Percentiles rank a stretch among this genome's conserved stretches.
phyloP scores from a whole-genome alignment of 345 rosid species.

The Euphorbia pulcherrima region DNA sequence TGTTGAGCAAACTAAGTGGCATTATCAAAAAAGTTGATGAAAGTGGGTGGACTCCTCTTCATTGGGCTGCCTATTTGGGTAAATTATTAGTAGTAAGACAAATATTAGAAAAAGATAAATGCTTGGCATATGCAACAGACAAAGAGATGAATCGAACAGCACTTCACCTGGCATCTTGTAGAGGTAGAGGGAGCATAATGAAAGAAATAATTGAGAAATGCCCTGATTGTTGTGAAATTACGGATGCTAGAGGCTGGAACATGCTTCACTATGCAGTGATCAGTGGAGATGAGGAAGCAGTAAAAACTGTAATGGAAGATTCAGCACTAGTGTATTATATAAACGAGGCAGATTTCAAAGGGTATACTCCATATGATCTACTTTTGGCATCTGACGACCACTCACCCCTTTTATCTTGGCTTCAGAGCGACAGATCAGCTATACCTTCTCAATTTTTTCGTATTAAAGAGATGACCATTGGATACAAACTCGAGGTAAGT shows the following conservation, averaged over 20 bases:
- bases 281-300: neutral
- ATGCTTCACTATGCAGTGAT: constrained; percentile 17
- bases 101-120: neutral
- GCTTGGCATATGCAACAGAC: neutral
- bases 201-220: neutral
- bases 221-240: constrained; percentile 16
- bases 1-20: neutral
- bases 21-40: neutral
- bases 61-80: constrained; percentile 18
- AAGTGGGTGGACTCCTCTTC: constrained; percentile 16
- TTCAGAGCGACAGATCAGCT: neutral
- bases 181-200: neutral
- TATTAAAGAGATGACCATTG: neutral
- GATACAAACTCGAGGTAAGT: neutral
- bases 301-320: neutral
- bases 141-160: neutral
- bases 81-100: neutral
- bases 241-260: constrained; percentile 10
- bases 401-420: neutral
- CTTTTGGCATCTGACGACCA: neutral
- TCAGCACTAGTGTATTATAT: neutral
- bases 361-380: constrained; percentile 11
- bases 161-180: constrained; percentile 20
- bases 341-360: constrained; percentile 5
- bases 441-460: neutral